Evolutionary conservation across 2,329 filamentous ascomycete species (phyloP).

Genomic region (Huntiella abstrusa): DNA sequence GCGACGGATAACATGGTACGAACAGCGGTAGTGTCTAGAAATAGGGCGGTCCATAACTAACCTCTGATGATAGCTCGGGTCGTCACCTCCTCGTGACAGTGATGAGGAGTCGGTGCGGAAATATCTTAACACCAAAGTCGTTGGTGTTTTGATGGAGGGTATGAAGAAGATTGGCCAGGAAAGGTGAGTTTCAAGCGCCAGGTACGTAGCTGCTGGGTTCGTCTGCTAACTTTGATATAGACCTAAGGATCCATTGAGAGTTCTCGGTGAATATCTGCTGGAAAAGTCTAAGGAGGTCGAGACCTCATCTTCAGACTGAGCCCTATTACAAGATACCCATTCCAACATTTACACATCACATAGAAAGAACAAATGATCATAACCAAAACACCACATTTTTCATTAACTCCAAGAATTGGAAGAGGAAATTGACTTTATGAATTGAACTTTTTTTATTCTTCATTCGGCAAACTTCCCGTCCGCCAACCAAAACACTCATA

Average conservation of each 20-base stretch:
- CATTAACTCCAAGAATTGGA: not conserved
- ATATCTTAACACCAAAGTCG: conserved; percentile 55
- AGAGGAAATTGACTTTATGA: conserved; percentile 7
- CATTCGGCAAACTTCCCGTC: conserved; percentile 8
- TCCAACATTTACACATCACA: not conserved
- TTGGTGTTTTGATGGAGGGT: conserved; percentile 48
- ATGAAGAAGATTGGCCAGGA: conserved; percentile 57
- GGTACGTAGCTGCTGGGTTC: not conserved
- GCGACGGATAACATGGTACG: not conserved
- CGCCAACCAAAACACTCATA: conserved; percentile 8
- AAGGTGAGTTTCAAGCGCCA: conserved; percentile 32
- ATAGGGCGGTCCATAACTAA: too few relatives aligned
- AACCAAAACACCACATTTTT: not conserved
- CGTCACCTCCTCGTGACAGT: not conserved
- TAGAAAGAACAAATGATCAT: not conserved
- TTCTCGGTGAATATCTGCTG: conserved; percentile 51
- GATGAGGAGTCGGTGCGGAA: conserved; percentile 49
- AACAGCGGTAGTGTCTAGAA: too few relatives aligned
- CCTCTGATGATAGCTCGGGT: too few relatives aligned
- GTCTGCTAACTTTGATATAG: conserved; percentile 18
- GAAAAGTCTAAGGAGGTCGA: conserved; percentile 50
- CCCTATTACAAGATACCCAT: not conserved
- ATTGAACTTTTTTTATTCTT: conserved; percentile 10
- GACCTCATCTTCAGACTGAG: conserved; percentile 12
- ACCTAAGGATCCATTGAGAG: conserved; percentile 48